A percentile compares a stretch with the other conserved stretches of the same genome.
These are phyloP conservation scores for Cercophora sp. DNA, from an alignment of 495 filamentous ascomycete species.

Conservation along the genomic window DNA sequence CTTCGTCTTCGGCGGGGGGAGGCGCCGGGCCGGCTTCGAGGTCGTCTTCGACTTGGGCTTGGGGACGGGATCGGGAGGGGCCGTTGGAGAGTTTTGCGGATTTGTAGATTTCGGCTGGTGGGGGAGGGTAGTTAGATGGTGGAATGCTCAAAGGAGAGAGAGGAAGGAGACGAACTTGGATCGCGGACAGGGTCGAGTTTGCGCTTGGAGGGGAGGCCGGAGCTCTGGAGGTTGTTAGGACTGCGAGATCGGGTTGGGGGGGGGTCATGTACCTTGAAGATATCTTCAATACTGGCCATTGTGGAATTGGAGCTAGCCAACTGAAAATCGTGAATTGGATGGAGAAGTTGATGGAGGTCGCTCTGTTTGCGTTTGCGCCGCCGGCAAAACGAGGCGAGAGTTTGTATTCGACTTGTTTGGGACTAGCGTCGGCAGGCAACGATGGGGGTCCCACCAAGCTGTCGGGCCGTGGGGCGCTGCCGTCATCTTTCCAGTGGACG, in stretches of 20 bases:
- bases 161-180: conserved; percentile 54
- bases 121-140: conserved; percentile 1
- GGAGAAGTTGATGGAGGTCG: no score
- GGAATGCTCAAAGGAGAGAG: background rate
- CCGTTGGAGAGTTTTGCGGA: conserved; percentile 66
- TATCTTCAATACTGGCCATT: conserved; percentile 79
- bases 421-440: no score
- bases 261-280: conserved; percentile 65
- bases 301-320: no score
- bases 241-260: background rate
- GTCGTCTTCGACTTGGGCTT: conserved; percentile 37
- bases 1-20: conserved; percentile 43
- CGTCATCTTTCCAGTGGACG: no score
- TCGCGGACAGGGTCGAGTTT: conserved; percentile 69
- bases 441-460: no score
- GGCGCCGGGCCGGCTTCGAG: conserved; percentile 47
- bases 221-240: conserved; percentile 35
- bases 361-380: no score
- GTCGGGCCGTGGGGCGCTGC: no score
- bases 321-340: no score
- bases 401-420: no score
- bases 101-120: conserved; percentile 75
- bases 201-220: conserved; percentile 60
- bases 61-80: conserved; percentile 33
- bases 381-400: no score